Conservation (phyloP, 257 asterid species). For the Solanum piurae region DNA sequence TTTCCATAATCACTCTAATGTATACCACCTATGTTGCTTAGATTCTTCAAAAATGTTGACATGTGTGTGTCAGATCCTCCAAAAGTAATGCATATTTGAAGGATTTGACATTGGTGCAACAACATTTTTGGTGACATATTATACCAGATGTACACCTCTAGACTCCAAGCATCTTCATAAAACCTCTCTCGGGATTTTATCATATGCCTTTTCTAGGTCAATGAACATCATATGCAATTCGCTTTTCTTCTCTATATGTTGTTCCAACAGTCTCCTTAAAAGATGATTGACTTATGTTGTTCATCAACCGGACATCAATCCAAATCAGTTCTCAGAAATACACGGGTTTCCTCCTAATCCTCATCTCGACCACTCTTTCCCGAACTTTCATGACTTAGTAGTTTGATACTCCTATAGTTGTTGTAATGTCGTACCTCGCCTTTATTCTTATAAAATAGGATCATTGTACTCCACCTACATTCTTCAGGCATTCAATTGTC, state of each 20-base stretch:
- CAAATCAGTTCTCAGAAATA: neutral
- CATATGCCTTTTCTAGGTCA: neutral
- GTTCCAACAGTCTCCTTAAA: neutral
- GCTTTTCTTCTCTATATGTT: neutral
- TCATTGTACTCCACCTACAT: neutral
- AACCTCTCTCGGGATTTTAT: neutral
- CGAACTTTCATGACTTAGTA: neutral
- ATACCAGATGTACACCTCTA: neutral
- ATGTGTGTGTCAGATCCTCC: neutral
- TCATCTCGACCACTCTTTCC: neutral
- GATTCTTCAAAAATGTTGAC: neutral
- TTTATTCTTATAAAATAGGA: neutral
- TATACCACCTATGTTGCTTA: neutral
- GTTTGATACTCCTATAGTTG: neutral
- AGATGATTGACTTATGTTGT: neutral
- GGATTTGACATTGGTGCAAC: neutral
- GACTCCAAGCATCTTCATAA: neutral
- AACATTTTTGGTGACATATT: neutral
- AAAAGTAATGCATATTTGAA: neutral
- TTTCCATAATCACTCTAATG: neutral
- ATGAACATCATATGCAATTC: neutral
- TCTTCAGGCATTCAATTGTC: neutral
- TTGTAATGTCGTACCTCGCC: neutral
- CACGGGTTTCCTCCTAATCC: neutral
- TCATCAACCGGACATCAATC: neutral